Evolutionary conservation across 768 basidiomycete species (phyloP), one percentile per base, ranked within the genome.

Genomic region (Dendrothele bispora): DNA sequence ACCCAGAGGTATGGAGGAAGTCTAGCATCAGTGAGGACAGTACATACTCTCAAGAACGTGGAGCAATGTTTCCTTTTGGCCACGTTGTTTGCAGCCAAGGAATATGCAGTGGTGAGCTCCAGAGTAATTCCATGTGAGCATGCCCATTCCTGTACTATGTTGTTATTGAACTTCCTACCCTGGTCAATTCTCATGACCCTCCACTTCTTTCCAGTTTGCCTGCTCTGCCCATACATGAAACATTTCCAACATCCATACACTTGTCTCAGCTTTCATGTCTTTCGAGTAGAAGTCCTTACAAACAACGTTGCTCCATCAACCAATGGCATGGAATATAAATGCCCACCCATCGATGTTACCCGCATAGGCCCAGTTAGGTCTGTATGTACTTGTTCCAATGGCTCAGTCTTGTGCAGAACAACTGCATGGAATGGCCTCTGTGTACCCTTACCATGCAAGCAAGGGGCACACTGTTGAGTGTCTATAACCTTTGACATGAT

Each of bases 61-160:
- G n/a, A n/a, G n/a, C n/a, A n/a, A n/a, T n/a, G n/a, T n/a, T n/a
- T n/a, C 48, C 39, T 52, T 42, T 64, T 54, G 0, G 58, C 59
- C 0, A 62, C 28, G 1, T 63, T 61, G 17, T 66, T 66, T 25
- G 61, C 56, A 12, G 53, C 32, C 5, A 60, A 61, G 1, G 56
- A 50, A 35, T 61, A 28, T 2, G 60, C 61, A 11, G 50, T 53
- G 21, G 58, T 61, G 3, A 41, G 38, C 39, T 61, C 46, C 10
- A 45, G 47, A 1, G 21, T 32, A 17, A 60, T 65, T 1, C 63
- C 63, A 14, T 50, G 38, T 10, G 38, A 2, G 3, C 18, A 5
- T 52, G 43, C 11, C 43, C 46, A 4, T 11, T 28, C 3, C 48
- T 28, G 15, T 55, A 55, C 30, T n/a, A n/a, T 30, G 38, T 10